A percentile compares a stretch with the other conserved stretches of the same genome.
These are phyloP conservation scores for Podospora fimiseda DNA, from an alignment of 495 filamentous ascomycete genomes.

Conservation along the genomic window DNA sequence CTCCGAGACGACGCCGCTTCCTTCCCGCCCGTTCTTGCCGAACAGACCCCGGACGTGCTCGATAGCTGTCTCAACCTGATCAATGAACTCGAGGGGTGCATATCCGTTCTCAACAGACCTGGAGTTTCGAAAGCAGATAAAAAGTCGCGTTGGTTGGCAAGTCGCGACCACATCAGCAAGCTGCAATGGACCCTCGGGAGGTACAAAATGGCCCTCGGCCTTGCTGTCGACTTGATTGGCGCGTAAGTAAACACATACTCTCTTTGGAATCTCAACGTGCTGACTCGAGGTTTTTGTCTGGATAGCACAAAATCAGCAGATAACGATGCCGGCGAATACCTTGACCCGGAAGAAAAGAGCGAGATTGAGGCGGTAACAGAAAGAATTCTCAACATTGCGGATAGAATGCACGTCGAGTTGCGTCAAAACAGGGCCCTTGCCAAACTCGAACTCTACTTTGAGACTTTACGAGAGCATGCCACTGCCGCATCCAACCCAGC, in stretches of 20 bases:
- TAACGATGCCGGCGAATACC: background rate
- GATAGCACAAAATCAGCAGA: conserved; percentile 3
- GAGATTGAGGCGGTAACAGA: conserved; percentile 10
- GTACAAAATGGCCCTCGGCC: conserved; percentile 34
- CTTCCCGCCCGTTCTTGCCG: conserved; percentile 32
- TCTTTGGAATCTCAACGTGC: no score
- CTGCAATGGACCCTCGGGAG: conserved; percentile 32
- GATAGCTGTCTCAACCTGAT: conserved; percentile 30
- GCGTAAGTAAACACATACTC: no score
- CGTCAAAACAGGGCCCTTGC: conserved; percentile 27
- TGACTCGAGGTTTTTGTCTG: no score
- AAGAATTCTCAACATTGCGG: conserved; percentile 9
- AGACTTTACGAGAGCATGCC: conserved; percentile 25
- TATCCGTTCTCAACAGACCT: conserved; percentile 23
- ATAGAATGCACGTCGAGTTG: conserved; percentile 20
- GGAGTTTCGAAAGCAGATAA: conserved; percentile 34
- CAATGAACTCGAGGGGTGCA: conserved; percentile 28
- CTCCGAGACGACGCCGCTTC: conserved; percentile 38
- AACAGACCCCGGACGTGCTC: conserved; percentile 32
- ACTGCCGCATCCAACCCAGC: conserved; percentile 10
- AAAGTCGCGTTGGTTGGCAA: conserved; percentile 34
- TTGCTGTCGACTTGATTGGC: conserved; percentile 37
- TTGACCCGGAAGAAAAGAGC: conserved; percentile 1
- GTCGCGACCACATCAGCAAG: conserved; percentile 27
- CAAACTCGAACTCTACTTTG: conserved; percentile 31